Evolutionary conservation across 352 stramenopile genomes (phyloP).

Genomic region (Phytopythium vexans): DNA sequence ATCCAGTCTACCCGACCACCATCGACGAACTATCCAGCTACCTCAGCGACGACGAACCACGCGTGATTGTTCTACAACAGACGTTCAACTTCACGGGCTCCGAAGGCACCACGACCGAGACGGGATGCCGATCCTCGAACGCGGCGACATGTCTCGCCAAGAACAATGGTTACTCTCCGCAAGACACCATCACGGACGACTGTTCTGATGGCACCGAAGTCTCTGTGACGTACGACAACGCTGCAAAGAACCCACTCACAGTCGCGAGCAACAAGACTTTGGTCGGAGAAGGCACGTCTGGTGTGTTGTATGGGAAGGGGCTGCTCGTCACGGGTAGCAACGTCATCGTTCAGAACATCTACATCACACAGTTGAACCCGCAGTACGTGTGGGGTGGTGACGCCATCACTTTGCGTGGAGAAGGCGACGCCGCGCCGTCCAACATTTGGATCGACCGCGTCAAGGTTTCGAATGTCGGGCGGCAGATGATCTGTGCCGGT

Average conservation of each 20-base stretch:
- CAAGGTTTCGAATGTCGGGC: constrained; percentile 22
- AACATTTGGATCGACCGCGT: constrained; percentile 36
- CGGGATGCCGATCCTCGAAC: constrained; percentile 22
- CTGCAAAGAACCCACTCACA: constrained; percentile 23
- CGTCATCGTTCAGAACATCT: constrained; percentile 46
- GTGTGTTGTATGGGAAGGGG: constrained; percentile 37
- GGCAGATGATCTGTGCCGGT: constrained; percentile 36
- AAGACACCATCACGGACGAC: constrained; percentile 37
- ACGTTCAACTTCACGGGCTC: constrained; percentile 34
- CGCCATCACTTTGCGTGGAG: constrained; percentile 11
- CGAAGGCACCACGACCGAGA: constrained; percentile 34
- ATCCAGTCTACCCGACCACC: constrained; percentile 23
- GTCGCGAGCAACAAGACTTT: constrained; percentile 39
- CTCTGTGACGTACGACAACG: constrained; percentile 35
- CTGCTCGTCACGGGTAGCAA: constrained; percentile 32
- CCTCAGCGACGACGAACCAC: constrained; percentile 16
- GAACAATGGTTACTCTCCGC: constrained; percentile 32
- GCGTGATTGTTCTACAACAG: constrained; percentile 39
- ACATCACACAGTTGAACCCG: constrained; percentile 31
- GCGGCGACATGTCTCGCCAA: constrained; percentile 19
- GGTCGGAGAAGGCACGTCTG: constrained; percentile 27
- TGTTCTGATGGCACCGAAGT: constrained; percentile 22
- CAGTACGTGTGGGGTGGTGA: constrained; percentile 20
- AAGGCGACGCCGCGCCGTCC: constrained; percentile 7
- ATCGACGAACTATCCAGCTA: constrained; percentile 26